Evolutionary conservation across 768 basidiomycete species (phyloP), one percentile per base, ranked within the genome.

Genomic region (Lentinula detonsa): DNA sequence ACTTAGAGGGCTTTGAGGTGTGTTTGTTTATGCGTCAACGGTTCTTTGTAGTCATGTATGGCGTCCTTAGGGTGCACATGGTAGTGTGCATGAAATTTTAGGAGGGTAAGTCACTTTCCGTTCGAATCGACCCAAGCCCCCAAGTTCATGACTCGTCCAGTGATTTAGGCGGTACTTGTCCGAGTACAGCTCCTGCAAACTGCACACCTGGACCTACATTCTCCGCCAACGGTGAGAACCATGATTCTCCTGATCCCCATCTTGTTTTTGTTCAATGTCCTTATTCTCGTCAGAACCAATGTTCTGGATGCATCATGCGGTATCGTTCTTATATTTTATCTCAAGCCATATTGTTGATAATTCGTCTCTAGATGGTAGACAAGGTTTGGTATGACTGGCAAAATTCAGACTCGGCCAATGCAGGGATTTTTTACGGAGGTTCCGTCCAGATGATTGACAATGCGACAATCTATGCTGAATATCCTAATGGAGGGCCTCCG

Each of bases 331-430:
- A 43, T 59, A n/a, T 21, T 49, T 6, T 16, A 18, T n/a, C 9
- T 6, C 2, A 16, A 56, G 21, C 39, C 28, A 8, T 56, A 56
- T 15, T n/a, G 6, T 8, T 55, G 5, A 16, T 28, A 55, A 55
- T 50, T 40, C 49, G 43, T 54, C 3, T 40, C 15, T 54, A 66
- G 67, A 74, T 74, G 73, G 64, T 76, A 52, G 75, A 75, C 63
- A 73, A 73, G 59, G 57, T 75, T 15, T 76, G 75, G 74, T 73
- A 52, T 54, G 70, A 74, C 53, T 75, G 74, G 74, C 75, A 76
- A 52, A 60, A 61, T 56, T 59, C 59, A 10, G 46, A 71, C 59
- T 33, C 62, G 1, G 53, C 46, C 10, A 75, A 71, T 63, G 62
- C 60, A 56, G 59, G 62, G 51, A 67, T 68, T 33, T 75, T 68